Percentiles rank a stretch among this genome's conserved stretches.
These are phyloP conservation scores for Coniferiporia sulphurascens DNA, from an alignment of 1,284 basidiomycete genomes.

Conservation along the genomic window DNA sequence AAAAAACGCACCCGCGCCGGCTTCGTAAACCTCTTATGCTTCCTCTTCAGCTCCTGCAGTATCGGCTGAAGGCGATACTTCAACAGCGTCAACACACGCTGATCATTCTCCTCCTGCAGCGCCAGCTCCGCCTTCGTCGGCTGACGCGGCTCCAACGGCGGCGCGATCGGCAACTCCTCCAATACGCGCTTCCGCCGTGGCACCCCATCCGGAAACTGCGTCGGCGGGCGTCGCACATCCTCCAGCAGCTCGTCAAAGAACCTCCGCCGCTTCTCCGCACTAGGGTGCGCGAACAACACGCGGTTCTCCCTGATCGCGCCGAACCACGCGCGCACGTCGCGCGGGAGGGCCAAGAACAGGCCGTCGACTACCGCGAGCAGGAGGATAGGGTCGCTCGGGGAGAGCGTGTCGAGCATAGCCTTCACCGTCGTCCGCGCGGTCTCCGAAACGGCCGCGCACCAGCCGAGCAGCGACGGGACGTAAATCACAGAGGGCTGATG, in stretches of 20 bases:
- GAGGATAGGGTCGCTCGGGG: slow-evolving; percentile 89
- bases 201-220: slow-evolving; percentile 87
- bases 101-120: slow-evolving; percentile 79
- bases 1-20: slow-evolving; percentile 61
- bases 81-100: slow-evolving; percentile 74
- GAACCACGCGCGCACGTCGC: slow-evolving; percentile 91
- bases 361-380: slow-evolving; percentile 88
- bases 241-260: slow-evolving; percentile 79
- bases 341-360: slow-evolving; percentile 62
- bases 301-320: slow-evolving; percentile 75
- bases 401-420: slow-evolving; percentile 86
- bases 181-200: slow-evolving; percentile 81
- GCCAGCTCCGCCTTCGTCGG: slow-evolving; percentile 83
- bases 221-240: slow-evolving; percentile 73
- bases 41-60: slow-evolving; percentile 85
- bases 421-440: slow-evolving; percentile 81
- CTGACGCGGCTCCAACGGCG: slow-evolving; percentile 81
- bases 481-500: slow-evolving; percentile 96
- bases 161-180: slow-evolving; percentile 84
- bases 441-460: slow-evolving; percentile 85
- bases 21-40: slow-evolving; percentile 90
- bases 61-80: slow-evolving; percentile 87
- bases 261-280: slow-evolving; percentile 50
- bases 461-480: slow-evolving; percentile 85
- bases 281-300: slow-evolving; percentile 56